Conservation (phyloP, 73 alveolate genomes). For the Effrenium voratum region DNA sequence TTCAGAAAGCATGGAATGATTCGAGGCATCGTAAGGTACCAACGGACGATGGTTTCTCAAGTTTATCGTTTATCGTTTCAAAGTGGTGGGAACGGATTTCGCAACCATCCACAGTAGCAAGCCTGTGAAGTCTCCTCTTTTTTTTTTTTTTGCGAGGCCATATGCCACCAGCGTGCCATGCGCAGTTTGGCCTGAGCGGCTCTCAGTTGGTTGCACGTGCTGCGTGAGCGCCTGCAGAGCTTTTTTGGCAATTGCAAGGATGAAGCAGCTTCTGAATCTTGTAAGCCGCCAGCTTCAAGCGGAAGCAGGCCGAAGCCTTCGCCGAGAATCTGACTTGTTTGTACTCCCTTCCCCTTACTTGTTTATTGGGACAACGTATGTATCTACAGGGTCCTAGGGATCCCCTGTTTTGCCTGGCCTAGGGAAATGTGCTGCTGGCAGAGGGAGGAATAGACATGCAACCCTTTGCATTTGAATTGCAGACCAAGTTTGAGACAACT, state of each 20-base stretch:
- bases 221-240: too few relatives aligned
- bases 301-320: neutral
- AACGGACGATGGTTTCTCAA: too few relatives aligned
- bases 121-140: neutral
- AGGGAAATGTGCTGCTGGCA: too few relatives aligned
- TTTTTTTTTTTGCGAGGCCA: neutral
- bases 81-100: neutral
- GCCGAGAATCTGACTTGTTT: too few relatives aligned
- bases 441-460: too few relatives aligned
- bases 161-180: slow-evolving; percentile 74
- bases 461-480: too few relatives aligned
- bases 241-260: neutral
- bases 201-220: neutral
- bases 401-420: too few relatives aligned
- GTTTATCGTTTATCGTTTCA: too few relatives aligned
- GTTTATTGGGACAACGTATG: too few relatives aligned
- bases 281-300: slow-evolving; percentile 5
- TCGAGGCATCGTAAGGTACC: neutral
- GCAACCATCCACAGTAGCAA: neutral
- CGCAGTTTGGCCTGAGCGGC: slow-evolving; percentile 19
- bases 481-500: too few relatives aligned
- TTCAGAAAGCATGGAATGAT: neutral
- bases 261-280: neutral
- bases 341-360: too few relatives aligned
- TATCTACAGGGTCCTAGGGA: too few relatives aligned